A percentile compares a stretch with the other conserved stretches of the same genome.
These are phyloP conservation scores for Aspergillus felis DNA, from an alignment of 2,329 filamentous ascomycete genomes.

Conservation along the genomic window DNA sequence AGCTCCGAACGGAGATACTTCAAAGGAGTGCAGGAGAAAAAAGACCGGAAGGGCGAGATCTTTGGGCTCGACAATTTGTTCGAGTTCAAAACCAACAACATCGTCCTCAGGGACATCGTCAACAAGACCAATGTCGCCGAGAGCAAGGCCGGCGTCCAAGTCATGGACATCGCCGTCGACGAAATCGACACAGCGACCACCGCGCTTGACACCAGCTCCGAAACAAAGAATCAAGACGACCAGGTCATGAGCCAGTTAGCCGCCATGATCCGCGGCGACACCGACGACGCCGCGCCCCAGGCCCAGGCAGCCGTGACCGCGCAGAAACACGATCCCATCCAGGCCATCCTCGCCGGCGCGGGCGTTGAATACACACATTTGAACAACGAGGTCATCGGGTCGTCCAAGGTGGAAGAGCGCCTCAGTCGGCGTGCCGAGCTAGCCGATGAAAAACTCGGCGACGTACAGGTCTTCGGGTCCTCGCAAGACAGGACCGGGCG, in stretches of 20 bases:
- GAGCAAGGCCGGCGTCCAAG: constrained; percentile 75
- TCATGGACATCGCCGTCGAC: constrained; percentile 72
- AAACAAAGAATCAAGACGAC: constrained; percentile 45
- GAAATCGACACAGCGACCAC: constrained; percentile 56
- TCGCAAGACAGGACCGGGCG: constrained; percentile 11
- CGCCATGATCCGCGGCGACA: constrained; percentile 51
- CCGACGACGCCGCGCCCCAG: constrained; percentile 11
- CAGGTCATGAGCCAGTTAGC: constrained; percentile 71
- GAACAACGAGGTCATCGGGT: constrained; percentile 90
- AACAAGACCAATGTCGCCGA: constrained; percentile 98
- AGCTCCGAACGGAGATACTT: constrained; percentile 92
- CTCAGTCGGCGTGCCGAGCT: constrained; percentile 71
- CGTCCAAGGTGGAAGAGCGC: constrained; percentile 83
- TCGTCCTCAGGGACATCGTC: constrained; percentile 88
- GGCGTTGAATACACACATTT: constrained; percentile 96
- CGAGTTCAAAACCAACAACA: constrained; percentile 70
- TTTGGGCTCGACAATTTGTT: constrained; percentile 89
- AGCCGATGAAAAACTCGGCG: constrained; percentile 26
- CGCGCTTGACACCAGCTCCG: constrained; percentile 39
- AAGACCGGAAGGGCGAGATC: constrained; percentile 81
- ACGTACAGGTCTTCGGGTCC: constrained; percentile 33
- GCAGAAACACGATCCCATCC: constrained; percentile 67
- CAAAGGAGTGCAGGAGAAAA: constrained; percentile 83
- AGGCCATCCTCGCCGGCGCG: constrained; percentile 81
- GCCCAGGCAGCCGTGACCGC: constrained; percentile 28